Evolutionary conservation across 2,329 filamentous ascomycete species (phyloP).

Genomic region (Endothia cerciana): DNA sequence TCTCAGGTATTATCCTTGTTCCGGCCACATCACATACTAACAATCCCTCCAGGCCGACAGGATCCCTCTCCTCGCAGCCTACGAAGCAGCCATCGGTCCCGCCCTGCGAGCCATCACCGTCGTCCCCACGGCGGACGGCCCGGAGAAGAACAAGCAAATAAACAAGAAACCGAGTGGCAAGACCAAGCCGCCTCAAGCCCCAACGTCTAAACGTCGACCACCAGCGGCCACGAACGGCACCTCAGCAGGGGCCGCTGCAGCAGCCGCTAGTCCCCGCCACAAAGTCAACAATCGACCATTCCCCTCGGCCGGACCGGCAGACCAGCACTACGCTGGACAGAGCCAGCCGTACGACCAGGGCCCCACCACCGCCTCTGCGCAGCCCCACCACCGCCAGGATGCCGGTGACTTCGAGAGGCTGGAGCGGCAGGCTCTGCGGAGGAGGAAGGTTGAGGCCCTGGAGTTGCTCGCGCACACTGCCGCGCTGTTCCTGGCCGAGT

Average conservation of each 20-base stretch:
- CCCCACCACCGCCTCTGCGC: neutral
- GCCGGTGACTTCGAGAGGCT: constrained; percentile 10
- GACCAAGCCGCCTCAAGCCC: neutral
- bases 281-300: neutral
- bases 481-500: constrained; percentile 25
- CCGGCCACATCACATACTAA: neutral
- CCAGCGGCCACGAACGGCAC: neutral
- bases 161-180: constrained; percentile 5
- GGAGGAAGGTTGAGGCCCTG: constrained; percentile 27
- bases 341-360: neutral
- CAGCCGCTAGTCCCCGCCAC: neutral
- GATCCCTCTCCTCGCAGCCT: constrained; percentile 17
- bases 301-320: neutral
- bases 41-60: constrained; percentile 5
- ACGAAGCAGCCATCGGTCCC: constrained; percentile 24
- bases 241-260: neutral
- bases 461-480: constrained; percentile 26
- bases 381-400: neutral
- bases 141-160: constrained; percentile 3
- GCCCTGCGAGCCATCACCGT: constrained; percentile 20
- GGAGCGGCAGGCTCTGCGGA: constrained; percentile 24
- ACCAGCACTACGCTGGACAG: neutral
- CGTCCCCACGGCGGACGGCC: neutral
- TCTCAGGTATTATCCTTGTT: neutral
- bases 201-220: neutral